Percentiles rank a stretch among this genome's conserved stretches.
Evolutionary conservation across 495 filamentous ascomycete genomes (phyloP).

Genomic region (Hypoxylon lenormandii): DNA sequence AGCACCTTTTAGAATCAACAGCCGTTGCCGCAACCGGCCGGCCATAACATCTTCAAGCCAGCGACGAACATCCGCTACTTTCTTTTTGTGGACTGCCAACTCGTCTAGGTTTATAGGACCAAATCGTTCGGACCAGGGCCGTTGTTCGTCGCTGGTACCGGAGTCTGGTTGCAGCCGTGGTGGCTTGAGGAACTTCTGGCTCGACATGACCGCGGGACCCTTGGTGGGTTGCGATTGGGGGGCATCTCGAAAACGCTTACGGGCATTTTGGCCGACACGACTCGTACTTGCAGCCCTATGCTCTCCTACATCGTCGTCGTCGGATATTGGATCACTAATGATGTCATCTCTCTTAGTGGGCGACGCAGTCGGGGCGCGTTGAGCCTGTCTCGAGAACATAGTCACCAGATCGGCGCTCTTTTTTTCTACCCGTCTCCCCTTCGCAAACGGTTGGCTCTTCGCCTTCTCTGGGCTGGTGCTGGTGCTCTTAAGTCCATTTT

Average conservation of each 20-base stretch:
- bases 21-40: slow-evolving; percentile 71
- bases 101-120: slow-evolving; percentile 78
- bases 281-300: slow-evolving; percentile 57
- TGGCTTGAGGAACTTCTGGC: slow-evolving; percentile 57
- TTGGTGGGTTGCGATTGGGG: slow-evolving; percentile 36
- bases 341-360: slow-evolving; percentile 59
- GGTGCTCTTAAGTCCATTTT: slow-evolving; percentile 53
- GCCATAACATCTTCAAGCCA: slow-evolving; percentile 82
- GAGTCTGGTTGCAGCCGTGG: slow-evolving; percentile 30
- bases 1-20: slow-evolving; percentile 88
- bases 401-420: slow-evolving; percentile 63
- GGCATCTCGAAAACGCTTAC: slow-evolving; percentile 56
- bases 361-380: slow-evolving; percentile 51
- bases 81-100: slow-evolving; percentile 90
- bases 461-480: slow-evolving; percentile 66
- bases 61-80: slow-evolving; percentile 82
- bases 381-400: slow-evolving; percentile 66
- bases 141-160: slow-evolving; percentile 53
- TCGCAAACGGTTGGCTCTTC: slow-evolving; percentile 46
- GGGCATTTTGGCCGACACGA: slow-evolving; percentile 59
- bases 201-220: slow-evolving; percentile 28
- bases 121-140: slow-evolving; percentile 91
- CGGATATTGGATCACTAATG: slow-evolving; percentile 64
- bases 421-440: slow-evolving; percentile 55
- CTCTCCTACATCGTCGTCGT: slow-evolving; percentile 61